A percentile compares a stretch with the other conserved stretches of the same genome.
phyloP scores from a whole-genome alignment of 1,139 yeast species.

The Saccharomyces pastorianus region DNA sequence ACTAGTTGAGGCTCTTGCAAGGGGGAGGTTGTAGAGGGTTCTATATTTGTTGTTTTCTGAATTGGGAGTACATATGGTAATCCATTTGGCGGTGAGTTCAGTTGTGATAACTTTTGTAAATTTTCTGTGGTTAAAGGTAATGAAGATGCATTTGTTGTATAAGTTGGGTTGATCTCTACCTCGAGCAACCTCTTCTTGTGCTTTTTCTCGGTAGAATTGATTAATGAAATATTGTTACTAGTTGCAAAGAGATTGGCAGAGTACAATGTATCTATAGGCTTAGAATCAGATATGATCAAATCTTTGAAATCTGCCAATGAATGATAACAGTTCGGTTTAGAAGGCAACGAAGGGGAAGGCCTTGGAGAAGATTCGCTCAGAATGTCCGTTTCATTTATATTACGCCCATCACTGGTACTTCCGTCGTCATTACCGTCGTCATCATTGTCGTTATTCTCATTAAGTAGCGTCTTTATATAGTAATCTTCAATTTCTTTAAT shows the following conservation, averaged over 20 bases:
- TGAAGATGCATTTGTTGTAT: constrained; percentile 15
- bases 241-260: neutral
- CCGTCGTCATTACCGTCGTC: neutral
- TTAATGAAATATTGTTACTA: neutral
- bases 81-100: constrained; percentile 2
- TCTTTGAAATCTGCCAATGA: neutral
- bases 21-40: neutral
- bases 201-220: constrained; percentile 2
- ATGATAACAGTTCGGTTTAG: neutral
- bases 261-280: neutral
- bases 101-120: constrained; percentile 12
- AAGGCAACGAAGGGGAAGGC: neutral
- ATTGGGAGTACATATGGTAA: constrained; percentile 2
- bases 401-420: neutral
- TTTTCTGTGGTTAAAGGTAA: constrained; percentile 22
- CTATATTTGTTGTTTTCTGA: neutral
- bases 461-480: constrained; percentile 26
- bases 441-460: constrained; percentile 13
- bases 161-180: constrained; percentile 20
- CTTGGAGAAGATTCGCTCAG: neutral
- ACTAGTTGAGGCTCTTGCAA: constrained; percentile 26
- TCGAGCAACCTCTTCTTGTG: constrained; percentile 11
- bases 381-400: neutral
- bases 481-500: constrained; percentile 30
- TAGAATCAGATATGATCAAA: neutral